Evolutionary conservation across 78 protist species (phyloP).

Genomic region (Dictyostelium purpureum): DNA sequence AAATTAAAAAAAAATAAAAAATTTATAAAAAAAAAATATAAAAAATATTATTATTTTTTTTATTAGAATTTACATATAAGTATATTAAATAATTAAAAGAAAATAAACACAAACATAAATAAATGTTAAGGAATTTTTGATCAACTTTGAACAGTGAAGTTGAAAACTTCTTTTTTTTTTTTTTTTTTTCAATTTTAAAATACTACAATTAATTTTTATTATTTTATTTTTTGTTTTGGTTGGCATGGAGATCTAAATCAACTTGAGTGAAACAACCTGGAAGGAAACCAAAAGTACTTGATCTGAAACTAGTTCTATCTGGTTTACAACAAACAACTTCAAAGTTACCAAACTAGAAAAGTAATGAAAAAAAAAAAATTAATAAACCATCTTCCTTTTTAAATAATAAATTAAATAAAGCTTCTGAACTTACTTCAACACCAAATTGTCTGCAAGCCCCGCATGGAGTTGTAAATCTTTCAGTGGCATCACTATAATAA

Average conservation of each 20-base stretch:
- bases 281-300: conserved; percentile 22
- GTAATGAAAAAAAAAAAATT: not conserved
- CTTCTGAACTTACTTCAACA: conserved; percentile 68
- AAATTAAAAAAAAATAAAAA: not conserved
- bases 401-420: not conserved
- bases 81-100: too few species aligned
- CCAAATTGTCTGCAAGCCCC: conserved; percentile 92
- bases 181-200: not conserved
- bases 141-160: too few species aligned
- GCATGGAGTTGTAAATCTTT: conserved; percentile 84
- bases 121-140: too few species aligned
- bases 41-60: not conserved
- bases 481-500: conserved; percentile 54
- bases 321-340: conserved; percentile 75
- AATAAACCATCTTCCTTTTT: not conserved
- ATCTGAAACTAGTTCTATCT: conserved; percentile 11
- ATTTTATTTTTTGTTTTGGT: not conserved
- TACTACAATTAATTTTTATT: not conserved
- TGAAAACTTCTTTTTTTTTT: not conserved
- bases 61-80: not conserved
- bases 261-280: conserved; percentile 57
- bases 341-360: conserved; percentile 64
- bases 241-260: not conserved
- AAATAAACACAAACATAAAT: too few species aligned
- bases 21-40: not conserved